Percentiles rank a stretch among this genome's conserved stretches.
phyloP scores from a whole-genome alignment of 306 rosid genomes.

The Leucaena leucocephala region DNA sequence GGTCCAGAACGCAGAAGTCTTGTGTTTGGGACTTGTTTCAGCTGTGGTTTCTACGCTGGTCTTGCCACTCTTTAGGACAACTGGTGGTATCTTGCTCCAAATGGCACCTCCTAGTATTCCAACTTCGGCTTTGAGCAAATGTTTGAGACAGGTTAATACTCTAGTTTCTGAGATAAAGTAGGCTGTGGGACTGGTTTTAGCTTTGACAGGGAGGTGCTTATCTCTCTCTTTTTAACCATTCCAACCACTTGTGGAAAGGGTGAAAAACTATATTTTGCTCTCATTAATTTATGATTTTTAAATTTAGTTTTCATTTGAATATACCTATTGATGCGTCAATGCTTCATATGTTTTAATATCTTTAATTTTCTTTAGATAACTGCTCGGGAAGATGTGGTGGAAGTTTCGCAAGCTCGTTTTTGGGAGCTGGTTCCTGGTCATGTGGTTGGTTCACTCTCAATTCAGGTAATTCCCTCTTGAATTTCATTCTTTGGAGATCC shows the following conservation, averaged over 20 bases:
- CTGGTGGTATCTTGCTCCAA: constrained; percentile 93
- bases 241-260: neutral
- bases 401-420: constrained; percentile 79
- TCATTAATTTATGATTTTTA: neutral
- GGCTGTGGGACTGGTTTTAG: neutral
- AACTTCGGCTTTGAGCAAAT: constrained; percentile 85
- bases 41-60: constrained; percentile 84
- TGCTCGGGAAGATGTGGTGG: constrained; percentile 75
- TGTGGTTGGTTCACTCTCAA: constrained; percentile 74
- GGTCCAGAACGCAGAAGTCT: constrained; percentile 95
- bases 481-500: neutral
- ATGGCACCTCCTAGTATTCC: constrained; percentile 95
- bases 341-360: neutral
- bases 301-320: constrained; percentile 10
- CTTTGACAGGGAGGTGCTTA: neutral
- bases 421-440: constrained; percentile 98
- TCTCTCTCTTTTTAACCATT: neutral
- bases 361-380: constrained; percentile 50
- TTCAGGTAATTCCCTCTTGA: constrained; percentile 53
- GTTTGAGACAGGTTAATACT: constrained; percentile 85
- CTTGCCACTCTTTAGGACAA: constrained; percentile 87
- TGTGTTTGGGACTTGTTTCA: constrained; percentile 95
- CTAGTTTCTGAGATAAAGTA: neutral
- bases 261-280: constrained; percentile 18
- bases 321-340: neutral